Evolutionary conservation across 2,329 filamentous ascomycete genomes (phyloP).

Genomic region (Venturia effusa): DNA sequence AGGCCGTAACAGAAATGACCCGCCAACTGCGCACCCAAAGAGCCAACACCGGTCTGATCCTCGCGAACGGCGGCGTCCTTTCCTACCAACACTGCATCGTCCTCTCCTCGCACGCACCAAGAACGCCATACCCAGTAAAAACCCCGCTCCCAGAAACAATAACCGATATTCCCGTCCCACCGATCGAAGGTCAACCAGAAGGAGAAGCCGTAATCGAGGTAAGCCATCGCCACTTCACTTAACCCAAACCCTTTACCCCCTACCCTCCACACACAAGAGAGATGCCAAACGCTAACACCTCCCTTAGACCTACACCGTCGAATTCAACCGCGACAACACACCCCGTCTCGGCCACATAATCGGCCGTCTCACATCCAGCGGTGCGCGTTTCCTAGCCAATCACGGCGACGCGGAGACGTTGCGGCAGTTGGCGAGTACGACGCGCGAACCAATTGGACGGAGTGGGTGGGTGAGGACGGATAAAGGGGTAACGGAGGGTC

Average conservation of each 20-base stretch:
- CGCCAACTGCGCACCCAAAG: slow-evolving; percentile 38
- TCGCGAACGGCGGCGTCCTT: slow-evolving; percentile 56
- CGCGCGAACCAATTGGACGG: slow-evolving; percentile 39
- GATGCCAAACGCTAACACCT: too few species aligned
- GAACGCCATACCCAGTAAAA: slow-evolving; percentile 34
- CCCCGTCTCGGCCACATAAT: slow-evolving; percentile 41
- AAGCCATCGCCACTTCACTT: slow-evolving; percentile 13
- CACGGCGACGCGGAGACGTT: slow-evolving; percentile 41
- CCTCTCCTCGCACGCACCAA: slow-evolving; percentile 38
- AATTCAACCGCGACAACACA: slow-evolving; percentile 41
- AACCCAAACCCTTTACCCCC: too few species aligned
- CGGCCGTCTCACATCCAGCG: slow-evolving; percentile 37
- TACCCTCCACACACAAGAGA: too few species aligned
- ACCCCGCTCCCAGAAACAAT: slow-evolving; percentile 36
- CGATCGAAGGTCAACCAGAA: slow-evolving; percentile 32
- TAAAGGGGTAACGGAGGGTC: not conserved
- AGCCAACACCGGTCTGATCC: slow-evolving; percentile 42
- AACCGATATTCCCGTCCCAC: slow-evolving; percentile 29
- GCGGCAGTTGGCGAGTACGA: slow-evolving; percentile 30
- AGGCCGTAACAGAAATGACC: slow-evolving; percentile 25
- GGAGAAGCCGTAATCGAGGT: slow-evolving; percentile 46
- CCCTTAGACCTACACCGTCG: slow-evolving; percentile 48
- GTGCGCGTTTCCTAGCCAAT: slow-evolving; percentile 46
- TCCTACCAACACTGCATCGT: slow-evolving; percentile 55
- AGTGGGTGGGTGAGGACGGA: slow-evolving; percentile 32